phyloP scores from a whole-genome alignment of 2,329 filamentous ascomycete species.

The Epichloe baconii region DNA sequence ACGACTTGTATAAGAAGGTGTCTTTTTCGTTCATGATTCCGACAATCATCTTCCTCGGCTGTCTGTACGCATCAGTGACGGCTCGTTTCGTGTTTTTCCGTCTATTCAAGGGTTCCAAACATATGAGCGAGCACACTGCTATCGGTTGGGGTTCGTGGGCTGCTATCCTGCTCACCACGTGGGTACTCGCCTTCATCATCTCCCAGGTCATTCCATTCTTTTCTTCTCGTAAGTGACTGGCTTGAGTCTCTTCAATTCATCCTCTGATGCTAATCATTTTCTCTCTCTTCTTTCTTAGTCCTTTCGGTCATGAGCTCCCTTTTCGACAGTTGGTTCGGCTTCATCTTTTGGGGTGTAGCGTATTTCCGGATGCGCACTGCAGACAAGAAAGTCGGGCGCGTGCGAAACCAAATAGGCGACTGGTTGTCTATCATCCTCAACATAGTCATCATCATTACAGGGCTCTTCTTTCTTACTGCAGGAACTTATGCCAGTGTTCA shows the following conservation, averaged over 20 bases:
- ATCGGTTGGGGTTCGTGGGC: slow-evolving; percentile 72
- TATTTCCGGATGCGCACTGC: slow-evolving; percentile 64
- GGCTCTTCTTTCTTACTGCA: slow-evolving; percentile 66
- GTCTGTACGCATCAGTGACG: slow-evolving; percentile 81
- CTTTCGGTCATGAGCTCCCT: slow-evolving; percentile 71
- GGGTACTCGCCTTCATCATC: slow-evolving; percentile 85
- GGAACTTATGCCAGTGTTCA: slow-evolving; percentile 73
- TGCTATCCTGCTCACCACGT: slow-evolving; percentile 54
- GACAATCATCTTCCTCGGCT: slow-evolving; percentile 82
- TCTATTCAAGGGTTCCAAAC: slow-evolving; percentile 63
- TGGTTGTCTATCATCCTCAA: slow-evolving; percentile 52
- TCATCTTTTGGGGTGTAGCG: slow-evolving; percentile 86
- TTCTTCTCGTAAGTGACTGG: slow-evolving; percentile 44
- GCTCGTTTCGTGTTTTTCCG: slow-evolving; percentile 89
- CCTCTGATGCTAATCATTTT: neutral
- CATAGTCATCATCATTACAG: slow-evolving; percentile 56
- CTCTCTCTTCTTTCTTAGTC: slow-evolving; percentile 19
- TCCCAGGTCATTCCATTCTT: slow-evolving; percentile 93
- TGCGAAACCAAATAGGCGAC: slow-evolving; percentile 36
- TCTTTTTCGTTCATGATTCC: slow-evolving; percentile 93
- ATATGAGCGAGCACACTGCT: slow-evolving; percentile 70
- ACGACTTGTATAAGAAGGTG: slow-evolving; percentile 71
- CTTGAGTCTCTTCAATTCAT: no score
- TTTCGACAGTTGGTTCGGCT: slow-evolving; percentile 88
- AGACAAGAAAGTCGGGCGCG: slow-evolving; percentile 40